Percentiles rank a stretch among this genome's conserved stretches.
phyloP scores from a whole-genome alignment of 257 asterid species.

The Jaltomata sinuosa region DNA sequence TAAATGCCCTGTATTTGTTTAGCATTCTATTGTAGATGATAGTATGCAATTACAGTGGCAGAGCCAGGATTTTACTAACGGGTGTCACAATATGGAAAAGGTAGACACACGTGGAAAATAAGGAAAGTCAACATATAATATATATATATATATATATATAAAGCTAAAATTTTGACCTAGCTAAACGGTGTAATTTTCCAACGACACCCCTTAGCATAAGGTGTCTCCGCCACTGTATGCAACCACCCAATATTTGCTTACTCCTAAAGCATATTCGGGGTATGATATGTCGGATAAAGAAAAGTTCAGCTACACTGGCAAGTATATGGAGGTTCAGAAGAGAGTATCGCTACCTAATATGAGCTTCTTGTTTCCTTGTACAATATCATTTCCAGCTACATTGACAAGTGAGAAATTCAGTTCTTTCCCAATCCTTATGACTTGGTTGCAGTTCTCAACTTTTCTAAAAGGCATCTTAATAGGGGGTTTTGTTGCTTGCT shows the following conservation, averaged over 20 bases:
- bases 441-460: slow-evolving; percentile 93
- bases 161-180: too few species aligned
- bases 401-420: slow-evolving; percentile 81
- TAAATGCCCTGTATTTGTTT: too few species aligned
- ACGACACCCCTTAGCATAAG: too few species aligned
- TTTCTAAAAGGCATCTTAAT: slow-evolving; percentile 81
- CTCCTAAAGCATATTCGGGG: neutral
- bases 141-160: too few species aligned
- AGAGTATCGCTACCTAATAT: slow-evolving; percentile 45
- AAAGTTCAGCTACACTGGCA: neutral
- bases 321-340: neutral
- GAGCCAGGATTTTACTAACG: too few species aligned
- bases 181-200: too few species aligned
- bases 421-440: slow-evolving; percentile 64
- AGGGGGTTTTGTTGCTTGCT: slow-evolving; percentile 78
- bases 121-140: too few species aligned
- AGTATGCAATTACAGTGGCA: too few species aligned
- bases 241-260: neutral
- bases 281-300: neutral
- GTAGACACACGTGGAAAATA: too few species aligned
- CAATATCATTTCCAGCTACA: slow-evolving; percentile 86
- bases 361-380: slow-evolving; percentile 94
- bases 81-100: too few species aligned
- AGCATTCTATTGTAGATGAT: neutral
- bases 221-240: too few species aligned